phyloP scores from a whole-genome alignment of 2,329 filamentous ascomycete species.

The Aspergillus candidus region DNA sequence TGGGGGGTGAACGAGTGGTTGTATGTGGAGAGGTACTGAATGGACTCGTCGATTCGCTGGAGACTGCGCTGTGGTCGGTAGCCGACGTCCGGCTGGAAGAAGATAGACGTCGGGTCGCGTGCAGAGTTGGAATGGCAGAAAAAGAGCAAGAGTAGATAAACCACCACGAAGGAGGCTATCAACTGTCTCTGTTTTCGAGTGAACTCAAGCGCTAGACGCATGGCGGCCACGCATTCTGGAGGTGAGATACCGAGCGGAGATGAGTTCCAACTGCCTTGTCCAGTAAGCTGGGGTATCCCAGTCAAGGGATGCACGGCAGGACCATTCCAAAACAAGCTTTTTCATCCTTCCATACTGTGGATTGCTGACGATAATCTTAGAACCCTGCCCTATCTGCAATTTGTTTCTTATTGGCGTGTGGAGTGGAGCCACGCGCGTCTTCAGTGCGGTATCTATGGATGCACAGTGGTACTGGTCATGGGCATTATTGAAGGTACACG shows the following conservation, averaged over 20 bases:
- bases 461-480: too few species aligned
- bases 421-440: too few species aligned
- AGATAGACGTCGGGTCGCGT: slow-evolving; percentile 19
- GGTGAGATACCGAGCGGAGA: neutral
- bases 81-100: slow-evolving; percentile 18
- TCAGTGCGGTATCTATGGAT: too few species aligned
- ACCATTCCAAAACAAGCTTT: too few species aligned
- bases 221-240: slow-evolving; percentile 5
- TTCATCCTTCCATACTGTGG: too few species aligned
- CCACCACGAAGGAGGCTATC: slow-evolving; percentile 13
- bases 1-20: slow-evolving; percentile 9
- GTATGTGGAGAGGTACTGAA: slow-evolving; percentile 12
- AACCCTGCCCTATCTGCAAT: too few species aligned
- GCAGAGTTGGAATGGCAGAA: slow-evolving; percentile 15
- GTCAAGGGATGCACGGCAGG: too few species aligned
- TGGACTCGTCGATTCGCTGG: slow-evolving; percentile 15
- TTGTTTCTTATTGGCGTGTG: too few species aligned
- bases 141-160: slow-evolving; percentile 17
- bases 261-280: too few species aligned
- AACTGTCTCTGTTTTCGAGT: slow-evolving; percentile 17
- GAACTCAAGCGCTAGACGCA: slow-evolving; percentile 8
- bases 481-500: too few species aligned
- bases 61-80: slow-evolving; percentile 20
- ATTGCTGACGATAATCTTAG: too few species aligned
- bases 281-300: too few species aligned